These are phyloP conservation scores for Cladosporium sp. DNA, from an alignment of 2,329 filamentous ascomycete genomes.

Conservation along the genomic window DNA sequence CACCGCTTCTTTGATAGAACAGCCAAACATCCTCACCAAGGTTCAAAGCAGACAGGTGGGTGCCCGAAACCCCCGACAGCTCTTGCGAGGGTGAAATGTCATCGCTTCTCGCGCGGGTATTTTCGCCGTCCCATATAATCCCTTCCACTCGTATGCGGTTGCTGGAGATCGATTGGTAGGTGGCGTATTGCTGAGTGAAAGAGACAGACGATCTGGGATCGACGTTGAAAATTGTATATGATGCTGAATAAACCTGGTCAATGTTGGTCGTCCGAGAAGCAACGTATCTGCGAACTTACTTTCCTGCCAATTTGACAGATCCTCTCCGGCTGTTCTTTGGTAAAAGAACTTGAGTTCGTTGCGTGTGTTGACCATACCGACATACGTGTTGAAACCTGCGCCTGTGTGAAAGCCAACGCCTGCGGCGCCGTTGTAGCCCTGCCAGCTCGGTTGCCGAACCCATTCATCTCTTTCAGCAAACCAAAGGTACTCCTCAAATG, in stretches of 20 bases:
- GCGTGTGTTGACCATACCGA: neutral
- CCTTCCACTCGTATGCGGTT: neutral
- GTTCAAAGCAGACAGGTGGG: neutral
- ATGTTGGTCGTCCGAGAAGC: neutral
- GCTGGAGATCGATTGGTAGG: neutral
- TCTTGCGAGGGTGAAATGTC: neutral
- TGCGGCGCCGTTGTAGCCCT: neutral
- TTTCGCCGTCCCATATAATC: neutral
- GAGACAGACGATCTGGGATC: neutral
- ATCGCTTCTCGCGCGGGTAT: neutral
- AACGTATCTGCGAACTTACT: neutral
- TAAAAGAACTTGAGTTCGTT: slow-evolving; percentile 1
- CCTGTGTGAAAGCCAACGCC: neutral
- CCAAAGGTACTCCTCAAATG: neutral
- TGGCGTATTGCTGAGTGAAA: neutral
- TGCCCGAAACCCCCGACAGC: neutral
- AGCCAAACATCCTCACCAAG: neutral
- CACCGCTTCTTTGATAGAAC: neutral
- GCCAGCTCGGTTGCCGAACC: neutral
- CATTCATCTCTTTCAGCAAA: neutral
- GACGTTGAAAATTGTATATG: neutral
- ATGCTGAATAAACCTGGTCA: neutral
- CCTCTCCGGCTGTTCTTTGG: neutral
- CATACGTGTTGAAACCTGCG: neutral
- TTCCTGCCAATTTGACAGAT: neutral